Evolutionary conservation across 805 yeast genomes (phyloP).

Genomic region (Brettanomyces nanus): DNA sequence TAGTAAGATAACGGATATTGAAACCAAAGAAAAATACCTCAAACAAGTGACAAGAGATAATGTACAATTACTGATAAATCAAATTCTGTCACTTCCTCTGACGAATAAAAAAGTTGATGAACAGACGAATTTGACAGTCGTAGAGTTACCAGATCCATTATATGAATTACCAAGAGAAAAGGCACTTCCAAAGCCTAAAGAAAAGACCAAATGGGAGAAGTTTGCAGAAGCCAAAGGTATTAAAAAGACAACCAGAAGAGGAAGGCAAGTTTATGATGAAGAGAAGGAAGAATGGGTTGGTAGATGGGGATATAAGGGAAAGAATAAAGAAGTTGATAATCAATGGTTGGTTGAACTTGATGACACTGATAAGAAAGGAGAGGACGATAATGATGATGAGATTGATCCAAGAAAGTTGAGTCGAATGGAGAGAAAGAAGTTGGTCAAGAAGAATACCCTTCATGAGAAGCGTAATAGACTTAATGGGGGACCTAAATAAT

Average conservation of each 20-base stretch:
- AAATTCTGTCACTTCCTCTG: constrained; percentile 81
- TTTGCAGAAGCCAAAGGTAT: constrained; percentile 96
- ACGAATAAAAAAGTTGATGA: constrained; percentile 44
- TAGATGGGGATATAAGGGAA: constrained; percentile 97
- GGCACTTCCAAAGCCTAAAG: constrained; percentile 86
- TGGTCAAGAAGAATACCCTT: constrained; percentile 74
- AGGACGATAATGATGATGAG: constrained; percentile 51
- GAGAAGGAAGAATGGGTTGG: constrained; percentile 92
- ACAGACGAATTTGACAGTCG: constrained; percentile 72
- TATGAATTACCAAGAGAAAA: constrained; percentile 90
- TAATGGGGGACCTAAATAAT: no score
- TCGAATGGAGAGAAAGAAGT: constrained; percentile 76
- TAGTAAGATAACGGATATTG: constrained; percentile 43
- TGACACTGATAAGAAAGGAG: constrained; percentile 50
- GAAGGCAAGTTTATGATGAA: constrained; percentile 86
- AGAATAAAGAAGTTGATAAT: constrained; percentile 74
- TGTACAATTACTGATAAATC: constrained; percentile 85
- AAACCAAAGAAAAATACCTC: constrained; percentile 55
- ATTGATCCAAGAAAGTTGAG: constrained; percentile 80
- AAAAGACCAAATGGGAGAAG: constrained; percentile 92
- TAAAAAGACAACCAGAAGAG: constrained; percentile 79
- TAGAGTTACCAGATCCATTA: constrained; percentile 76
- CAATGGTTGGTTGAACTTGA: constrained; percentile 97
- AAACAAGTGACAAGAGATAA: constrained; percentile 76
- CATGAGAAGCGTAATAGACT: constrained; percentile 73